These are phyloP conservation scores for Ceratocystis destructans DNA, from an alignment of 2,329 filamentous ascomycete species.

Conservation along the genomic window DNA sequence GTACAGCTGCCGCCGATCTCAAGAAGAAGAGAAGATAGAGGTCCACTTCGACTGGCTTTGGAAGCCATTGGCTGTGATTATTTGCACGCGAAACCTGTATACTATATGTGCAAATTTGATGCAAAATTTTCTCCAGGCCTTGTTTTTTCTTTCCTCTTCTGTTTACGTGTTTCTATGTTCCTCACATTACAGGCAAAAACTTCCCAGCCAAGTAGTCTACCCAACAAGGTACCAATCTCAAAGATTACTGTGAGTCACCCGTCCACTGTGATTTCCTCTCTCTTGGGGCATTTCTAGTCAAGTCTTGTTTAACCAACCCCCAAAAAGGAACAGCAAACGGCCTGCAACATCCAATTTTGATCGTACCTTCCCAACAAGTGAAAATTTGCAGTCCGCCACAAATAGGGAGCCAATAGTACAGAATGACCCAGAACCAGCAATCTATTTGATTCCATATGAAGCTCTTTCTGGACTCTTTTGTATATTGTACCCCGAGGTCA, in stretches of 20 bases:
- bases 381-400: conserved; percentile 2
- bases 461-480: not conserved
- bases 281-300: not conserved
- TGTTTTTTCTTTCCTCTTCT: not conserved
- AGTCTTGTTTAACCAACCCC: not conserved
- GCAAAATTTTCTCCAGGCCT: not conserved
- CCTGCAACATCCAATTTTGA: not conserved
- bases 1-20: conserved; percentile 16
- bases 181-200: not conserved
- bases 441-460: not conserved
- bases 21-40: conserved; percentile 22
- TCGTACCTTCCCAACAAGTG: not conserved
- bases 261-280: not conserved
- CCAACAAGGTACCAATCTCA: not conserved
- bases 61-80: conserved; percentile 15
- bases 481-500: not conserved
- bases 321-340: not conserved
- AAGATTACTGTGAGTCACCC: not conserved
- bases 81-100: not conserved
- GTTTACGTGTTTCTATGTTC: not conserved
- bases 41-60: not conserved
- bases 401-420: not conserved
- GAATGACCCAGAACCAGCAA: not conserved
- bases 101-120: conserved; percentile 1
- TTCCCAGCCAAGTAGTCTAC: not conserved